Percentiles rank a stretch among this genome's conserved stretches.
Conservation (phyloP, 2,329 filamentous ascomycete genomes). For the Lomentospora prolificans region DNA sequence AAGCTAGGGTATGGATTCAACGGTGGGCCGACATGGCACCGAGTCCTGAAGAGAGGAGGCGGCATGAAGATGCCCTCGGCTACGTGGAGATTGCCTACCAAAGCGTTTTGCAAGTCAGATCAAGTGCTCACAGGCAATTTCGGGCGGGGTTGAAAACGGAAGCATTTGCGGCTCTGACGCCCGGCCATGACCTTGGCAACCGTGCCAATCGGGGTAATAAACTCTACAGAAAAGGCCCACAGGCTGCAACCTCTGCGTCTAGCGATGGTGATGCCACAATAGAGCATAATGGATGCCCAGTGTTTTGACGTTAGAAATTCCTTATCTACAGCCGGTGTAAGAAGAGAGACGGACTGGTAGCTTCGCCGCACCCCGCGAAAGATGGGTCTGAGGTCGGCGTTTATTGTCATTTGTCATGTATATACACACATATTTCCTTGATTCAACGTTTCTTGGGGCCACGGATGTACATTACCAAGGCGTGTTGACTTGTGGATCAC, state of each 20-base stretch:
- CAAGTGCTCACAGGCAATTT: not conserved
- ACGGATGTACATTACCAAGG: no score
- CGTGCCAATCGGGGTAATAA: not conserved
- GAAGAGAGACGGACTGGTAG: no score
- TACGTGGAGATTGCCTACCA: slow-evolving; percentile 5
- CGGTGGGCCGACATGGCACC: not conserved
- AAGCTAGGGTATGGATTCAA: not conserved
- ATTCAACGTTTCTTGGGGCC: no score
- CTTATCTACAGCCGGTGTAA: no score
- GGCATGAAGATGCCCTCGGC: slow-evolving; percentile 2
- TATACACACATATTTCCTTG: no score
- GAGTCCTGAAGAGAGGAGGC: not conserved
- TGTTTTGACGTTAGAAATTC: no score
- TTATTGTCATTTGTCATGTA: no score
- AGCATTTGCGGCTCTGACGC: not conserved
- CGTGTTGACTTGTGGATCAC: no score
- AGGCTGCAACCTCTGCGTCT: no score
- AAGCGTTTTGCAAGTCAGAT: not conserved
- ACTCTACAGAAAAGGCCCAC: not conserved
- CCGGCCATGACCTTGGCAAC: not conserved
- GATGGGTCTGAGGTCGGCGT: no score
- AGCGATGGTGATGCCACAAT: not conserved
- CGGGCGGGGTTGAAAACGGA: not conserved
- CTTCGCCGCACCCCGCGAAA: no score
- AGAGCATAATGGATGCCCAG: no score